phyloP scores from a whole-genome alignment of 176 grass and related monocot genomes.

The Ananas comosus region DNA sequence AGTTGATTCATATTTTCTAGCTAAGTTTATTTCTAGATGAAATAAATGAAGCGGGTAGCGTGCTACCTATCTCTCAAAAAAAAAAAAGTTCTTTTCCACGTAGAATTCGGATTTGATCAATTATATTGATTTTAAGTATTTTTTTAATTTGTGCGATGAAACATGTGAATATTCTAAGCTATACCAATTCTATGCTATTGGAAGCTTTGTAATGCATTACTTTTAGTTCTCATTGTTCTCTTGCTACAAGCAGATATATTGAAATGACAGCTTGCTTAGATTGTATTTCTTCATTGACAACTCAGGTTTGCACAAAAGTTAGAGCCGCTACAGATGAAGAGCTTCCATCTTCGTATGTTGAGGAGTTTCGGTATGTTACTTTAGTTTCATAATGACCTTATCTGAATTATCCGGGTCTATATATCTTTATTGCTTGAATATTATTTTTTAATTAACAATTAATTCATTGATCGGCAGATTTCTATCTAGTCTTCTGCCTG shows the following conservation, averaged over 20 bases:
- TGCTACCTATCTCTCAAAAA: too few species aligned
- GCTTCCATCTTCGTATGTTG: slow-evolving; percentile 83
- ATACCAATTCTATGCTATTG: not conserved
- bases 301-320: slow-evolving; percentile 68
- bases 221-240: not conserved
- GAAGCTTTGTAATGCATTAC: not conserved
- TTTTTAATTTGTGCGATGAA: too few species aligned
- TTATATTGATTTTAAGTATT: too few species aligned
- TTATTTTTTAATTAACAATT: not conserved
- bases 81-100: too few species aligned
- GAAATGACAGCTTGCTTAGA: slow-evolving; percentile 3
- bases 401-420: not conserved
- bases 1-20: too few species aligned
- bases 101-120: too few species aligned
- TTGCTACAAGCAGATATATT: not conserved
- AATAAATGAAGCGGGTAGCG: too few species aligned
- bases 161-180: not conserved
- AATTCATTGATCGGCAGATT: not conserved
- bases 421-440: not conserved
- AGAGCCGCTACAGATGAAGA: slow-evolving; percentile 88
- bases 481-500: not conserved
- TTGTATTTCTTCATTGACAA: slow-evolving; percentile 22
- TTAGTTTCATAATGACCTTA: not conserved
- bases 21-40: too few species aligned
- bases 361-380: slow-evolving; percentile 74